phyloP scores from a whole-genome alignment of 2,329 filamentous ascomycete genomes.

The Lachnellula arida region DNA sequence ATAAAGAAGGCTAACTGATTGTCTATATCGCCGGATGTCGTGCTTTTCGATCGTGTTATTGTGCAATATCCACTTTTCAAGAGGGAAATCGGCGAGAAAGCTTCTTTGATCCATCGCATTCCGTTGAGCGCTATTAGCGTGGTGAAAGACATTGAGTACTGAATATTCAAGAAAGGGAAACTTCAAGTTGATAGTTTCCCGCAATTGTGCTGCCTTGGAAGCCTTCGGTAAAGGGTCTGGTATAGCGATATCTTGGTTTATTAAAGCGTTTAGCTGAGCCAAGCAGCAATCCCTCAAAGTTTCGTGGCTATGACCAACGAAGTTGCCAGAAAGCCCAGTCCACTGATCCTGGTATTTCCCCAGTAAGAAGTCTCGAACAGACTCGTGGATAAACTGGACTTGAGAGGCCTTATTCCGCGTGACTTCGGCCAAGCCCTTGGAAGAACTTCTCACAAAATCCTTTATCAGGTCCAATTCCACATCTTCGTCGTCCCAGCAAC shows the following conservation, averaged over 20 bases:
- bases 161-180: conserved; percentile 47
- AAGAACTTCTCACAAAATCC: conserved; percentile 35
- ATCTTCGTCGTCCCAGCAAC: conserved; percentile 23
- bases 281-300: conserved; percentile 23
- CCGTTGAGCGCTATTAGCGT: conserved; percentile 36
- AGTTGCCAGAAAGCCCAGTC: conserved; percentile 15
- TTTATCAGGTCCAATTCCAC: conserved; percentile 30
- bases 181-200: conserved; percentile 15
- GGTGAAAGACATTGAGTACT: conserved; percentile 36
- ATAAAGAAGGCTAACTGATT: conserved; percentile 31
- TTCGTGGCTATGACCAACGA: conserved; percentile 23
- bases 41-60: conserved; percentile 31
- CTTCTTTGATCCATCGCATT: conserved; percentile 29
- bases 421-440: conserved; percentile 40
- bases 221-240: conserved; percentile 8
- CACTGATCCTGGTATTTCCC: conserved; percentile 28
- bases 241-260: conserved; percentile 11
- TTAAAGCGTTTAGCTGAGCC: conserved; percentile 16
- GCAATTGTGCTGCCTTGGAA: conserved; percentile 18
- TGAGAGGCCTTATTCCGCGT: conserved; percentile 27
- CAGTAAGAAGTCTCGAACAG: conserved; percentile 38
- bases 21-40: conserved; percentile 25
- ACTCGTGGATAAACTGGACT: conserved; percentile 40
- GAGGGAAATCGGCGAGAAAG: conserved; percentile 33
- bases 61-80: conserved; percentile 29